Evolutionary conservation across 257 asterid genomes (phyloP).

Genomic region (Cruciata laevipes): DNA sequence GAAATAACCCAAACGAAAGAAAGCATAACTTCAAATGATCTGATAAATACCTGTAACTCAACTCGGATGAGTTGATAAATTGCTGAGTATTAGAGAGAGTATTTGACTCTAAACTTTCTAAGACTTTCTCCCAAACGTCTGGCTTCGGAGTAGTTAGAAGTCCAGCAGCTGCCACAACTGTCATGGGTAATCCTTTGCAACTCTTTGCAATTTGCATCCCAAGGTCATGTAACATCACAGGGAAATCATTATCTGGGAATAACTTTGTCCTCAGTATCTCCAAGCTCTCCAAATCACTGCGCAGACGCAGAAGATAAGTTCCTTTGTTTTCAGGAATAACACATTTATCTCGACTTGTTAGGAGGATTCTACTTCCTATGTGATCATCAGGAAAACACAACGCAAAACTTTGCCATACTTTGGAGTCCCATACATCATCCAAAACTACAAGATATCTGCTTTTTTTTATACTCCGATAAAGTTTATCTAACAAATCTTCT

Average conservation of each 20-base stretch:
- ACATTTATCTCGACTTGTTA: background rate
- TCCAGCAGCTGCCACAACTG: background rate
- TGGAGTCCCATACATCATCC: too few species aligned
- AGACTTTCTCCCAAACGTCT: background rate
- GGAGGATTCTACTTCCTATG: background rate
- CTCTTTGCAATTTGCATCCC: background rate
- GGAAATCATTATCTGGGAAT: background rate
- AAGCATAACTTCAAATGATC: background rate
- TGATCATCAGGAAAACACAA: too few species aligned
- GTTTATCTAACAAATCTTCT: too few species aligned
- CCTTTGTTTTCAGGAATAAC: too few species aligned
- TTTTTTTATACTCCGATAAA: too few species aligned
- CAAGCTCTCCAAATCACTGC: background rate
- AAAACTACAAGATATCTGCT: too few species aligned
- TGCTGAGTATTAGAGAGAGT: background rate
- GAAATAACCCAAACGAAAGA: background rate
- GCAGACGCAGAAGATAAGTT: background rate
- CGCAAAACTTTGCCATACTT: too few species aligned
- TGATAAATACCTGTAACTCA: slow-evolving; percentile 8
- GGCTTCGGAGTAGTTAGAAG: background rate
- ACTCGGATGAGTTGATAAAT: background rate
- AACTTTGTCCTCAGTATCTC: background rate
- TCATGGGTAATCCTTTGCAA: background rate
- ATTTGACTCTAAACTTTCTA: background rate
- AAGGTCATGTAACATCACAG: background rate